Evolutionary conservation across 1,284 basidiomycete species (phyloP).

Genomic region (Sphagnurus paluster): DNA sequence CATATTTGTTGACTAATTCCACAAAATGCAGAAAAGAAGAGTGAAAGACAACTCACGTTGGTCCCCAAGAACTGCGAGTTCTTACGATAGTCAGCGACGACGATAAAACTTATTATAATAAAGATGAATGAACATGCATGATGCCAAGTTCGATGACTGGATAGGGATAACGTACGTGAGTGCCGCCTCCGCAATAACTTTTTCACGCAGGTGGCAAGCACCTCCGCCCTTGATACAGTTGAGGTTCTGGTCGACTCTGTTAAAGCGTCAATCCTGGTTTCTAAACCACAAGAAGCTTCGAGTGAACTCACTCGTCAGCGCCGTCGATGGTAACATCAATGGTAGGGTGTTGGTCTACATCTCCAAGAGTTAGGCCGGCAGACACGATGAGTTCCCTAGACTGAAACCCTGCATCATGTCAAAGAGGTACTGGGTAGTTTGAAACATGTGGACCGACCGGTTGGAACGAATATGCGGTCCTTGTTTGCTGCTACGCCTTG

Average conservation of each 20-base stretch:
- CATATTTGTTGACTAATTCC: neutral
- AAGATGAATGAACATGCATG: neutral
- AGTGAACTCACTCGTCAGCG: constrained; percentile 83
- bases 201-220: constrained; percentile 95
- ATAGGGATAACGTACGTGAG: constrained; percentile 54
- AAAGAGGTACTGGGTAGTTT: neutral
- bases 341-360: constrained; percentile 87
- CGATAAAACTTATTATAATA: constrained; percentile 67
- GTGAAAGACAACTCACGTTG: constrained; percentile 56
- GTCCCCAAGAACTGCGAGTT: constrained; percentile 84
- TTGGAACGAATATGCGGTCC: constrained; percentile 86
- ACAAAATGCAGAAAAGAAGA: neutral
- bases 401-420: constrained; percentile 75
- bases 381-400: constrained; percentile 93
- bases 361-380: constrained; percentile 81
- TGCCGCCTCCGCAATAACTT: constrained; percentile 97
- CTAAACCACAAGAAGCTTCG: neutral
- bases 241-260: constrained; percentile 85
- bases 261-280: constrained; percentile 8
- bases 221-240: constrained; percentile 99
- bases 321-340: constrained; percentile 98
- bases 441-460: constrained; percentile 52
- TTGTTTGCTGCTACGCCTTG: constrained; percentile 82
- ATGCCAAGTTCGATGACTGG: neutral
- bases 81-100: constrained; percentile 97